Conservation (phyloP, 1,139 yeast genomes). For the Pichia sp. region DNA sequence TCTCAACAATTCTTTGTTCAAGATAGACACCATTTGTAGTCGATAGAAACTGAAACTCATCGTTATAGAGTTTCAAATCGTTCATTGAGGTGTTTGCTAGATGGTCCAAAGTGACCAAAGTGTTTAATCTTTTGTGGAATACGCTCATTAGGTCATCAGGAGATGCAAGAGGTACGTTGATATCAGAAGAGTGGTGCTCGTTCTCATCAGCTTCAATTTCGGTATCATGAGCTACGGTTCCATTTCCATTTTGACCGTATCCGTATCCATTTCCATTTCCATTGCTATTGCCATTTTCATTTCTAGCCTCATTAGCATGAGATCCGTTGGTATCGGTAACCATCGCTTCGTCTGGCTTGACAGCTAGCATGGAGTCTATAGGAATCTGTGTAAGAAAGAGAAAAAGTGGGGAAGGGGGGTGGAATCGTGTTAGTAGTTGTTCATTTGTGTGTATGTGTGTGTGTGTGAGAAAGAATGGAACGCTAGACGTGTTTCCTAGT, state of each 20-base stretch:
- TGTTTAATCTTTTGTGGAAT: slow-evolving; percentile 19
- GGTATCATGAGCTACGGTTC: too few relatives aligned
- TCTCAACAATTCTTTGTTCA: slow-evolving; percentile 19
- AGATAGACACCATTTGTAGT: slow-evolving; percentile 22
- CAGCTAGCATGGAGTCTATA: slow-evolving; percentile 2
- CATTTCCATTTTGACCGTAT: too few relatives aligned
- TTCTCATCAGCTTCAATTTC: too few relatives aligned
- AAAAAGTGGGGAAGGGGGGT: too few relatives aligned
- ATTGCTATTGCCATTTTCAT: background rate
- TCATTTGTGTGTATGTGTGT: too few relatives aligned
- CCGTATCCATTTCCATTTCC: too few relatives aligned
- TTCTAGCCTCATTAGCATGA: background rate
- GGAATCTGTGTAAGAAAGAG: slow-evolving; percentile 1
- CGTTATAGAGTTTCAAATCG: slow-evolving; percentile 20
- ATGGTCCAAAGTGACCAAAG: slow-evolving; percentile 22
- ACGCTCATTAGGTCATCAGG: slow-evolving; percentile 16
- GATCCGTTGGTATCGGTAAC: too few relatives aligned
- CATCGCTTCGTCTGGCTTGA: too few relatives aligned
- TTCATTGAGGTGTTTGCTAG: slow-evolving; percentile 19
- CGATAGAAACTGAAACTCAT: slow-evolving; percentile 22
- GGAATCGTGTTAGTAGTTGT: slow-evolving; percentile 2
- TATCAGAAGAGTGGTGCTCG: too few relatives aligned
- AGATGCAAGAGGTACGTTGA: slow-evolving; percentile 4
- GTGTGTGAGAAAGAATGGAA: too few relatives aligned
- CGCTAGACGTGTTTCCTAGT: too few relatives aligned